Evolutionary conservation across 208 protist species (phyloP), one percentile per base, ranked within the genome.

Genomic region (Acanthamoeba rhysodes): DNA sequence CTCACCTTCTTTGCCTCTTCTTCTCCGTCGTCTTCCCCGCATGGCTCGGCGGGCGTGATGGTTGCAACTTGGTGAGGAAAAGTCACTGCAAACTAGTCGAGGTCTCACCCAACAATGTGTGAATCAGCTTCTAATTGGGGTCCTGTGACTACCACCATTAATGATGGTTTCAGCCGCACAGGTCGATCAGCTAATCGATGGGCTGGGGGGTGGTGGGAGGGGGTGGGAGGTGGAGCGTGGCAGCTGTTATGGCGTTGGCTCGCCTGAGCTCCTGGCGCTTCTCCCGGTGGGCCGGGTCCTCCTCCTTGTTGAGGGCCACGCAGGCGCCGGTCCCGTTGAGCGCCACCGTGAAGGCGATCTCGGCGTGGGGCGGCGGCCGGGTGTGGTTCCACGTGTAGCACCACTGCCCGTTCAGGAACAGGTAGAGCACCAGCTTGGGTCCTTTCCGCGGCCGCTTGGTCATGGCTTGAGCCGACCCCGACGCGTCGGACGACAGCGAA

Each of bases 311-410:
- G 41, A 84, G 45, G 41, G 74, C 74, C 74, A 84, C 74, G 41
- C 74, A 57, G 34, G 74, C 34, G 20, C 74, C 74, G 12, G 22
- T 37, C 5, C 74, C 74, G 45, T 84, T 84, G 41, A 84, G 24
- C 37, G 74, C 74, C 24, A 84, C 74, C 41, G 74, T 84, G 74
- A 84, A 84, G 74, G 24, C 74, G 41, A 84, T 84, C 41, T 84
- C 74, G 74, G 37, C 74, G 41, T 45, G 53, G 20, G 74, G 37
- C 24, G 74, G 74, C 53, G 41, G 74, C 22, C 22, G 74, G 34
- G 32, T 84, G 37, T n/a, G 2, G 8, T 84, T 53, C 74, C 74
- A 84, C 45, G 74, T 53, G 74, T 84, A 84, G 41, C 74, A 84
- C 41, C 45, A 84, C 74, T n/a, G 37, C 8, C 74, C 74, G 74